A percentile compares a stretch with the other conserved stretches of the same genome.
Conservation (phyloP, 2,329 filamentous ascomycete species). For the Claviceps fusiformis region DNA sequence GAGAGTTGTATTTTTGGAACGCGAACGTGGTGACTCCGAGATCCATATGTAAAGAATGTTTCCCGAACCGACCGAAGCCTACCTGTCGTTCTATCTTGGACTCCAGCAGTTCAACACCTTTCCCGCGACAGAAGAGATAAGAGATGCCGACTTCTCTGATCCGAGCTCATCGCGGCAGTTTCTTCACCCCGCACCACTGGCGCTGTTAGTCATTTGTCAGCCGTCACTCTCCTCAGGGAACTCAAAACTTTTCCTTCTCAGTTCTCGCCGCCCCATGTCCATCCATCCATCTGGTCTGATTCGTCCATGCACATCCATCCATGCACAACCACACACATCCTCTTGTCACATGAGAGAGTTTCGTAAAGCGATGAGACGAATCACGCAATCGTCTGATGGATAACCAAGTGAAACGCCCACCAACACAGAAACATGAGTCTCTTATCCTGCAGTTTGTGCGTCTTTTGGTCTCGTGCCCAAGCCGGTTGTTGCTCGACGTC, state of each 20-base stretch:
- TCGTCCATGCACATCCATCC: neutral
- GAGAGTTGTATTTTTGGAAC: neutral
- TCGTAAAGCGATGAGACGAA: neutral
- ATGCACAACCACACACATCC: neutral
- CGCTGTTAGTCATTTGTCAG: neutral
- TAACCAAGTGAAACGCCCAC: constrained; percentile 11
- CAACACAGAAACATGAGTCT: constrained; percentile 45
- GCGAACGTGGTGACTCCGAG: neutral
- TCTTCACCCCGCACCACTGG: neutral
- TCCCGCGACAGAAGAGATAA: neutral
- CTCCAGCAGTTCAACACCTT: neutral
- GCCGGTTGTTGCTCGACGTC: neutral
- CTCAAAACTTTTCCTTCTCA: neutral
- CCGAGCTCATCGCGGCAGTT: neutral
- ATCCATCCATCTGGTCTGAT: neutral
- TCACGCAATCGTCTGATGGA: constrained; percentile 6
- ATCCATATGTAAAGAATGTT: neutral
- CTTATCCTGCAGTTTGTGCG: constrained; percentile 73
- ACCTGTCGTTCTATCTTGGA: neutral
- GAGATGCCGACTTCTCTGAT: neutral
- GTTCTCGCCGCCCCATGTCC: neutral
- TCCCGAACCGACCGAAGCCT: neutral
- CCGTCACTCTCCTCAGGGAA: neutral
- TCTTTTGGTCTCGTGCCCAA: constrained; percentile 5
- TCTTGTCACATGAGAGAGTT: neutral